Conservation (phyloP, 2,329 filamentous ascomycete species). For the Sphaceloma murrayae region DNA sequence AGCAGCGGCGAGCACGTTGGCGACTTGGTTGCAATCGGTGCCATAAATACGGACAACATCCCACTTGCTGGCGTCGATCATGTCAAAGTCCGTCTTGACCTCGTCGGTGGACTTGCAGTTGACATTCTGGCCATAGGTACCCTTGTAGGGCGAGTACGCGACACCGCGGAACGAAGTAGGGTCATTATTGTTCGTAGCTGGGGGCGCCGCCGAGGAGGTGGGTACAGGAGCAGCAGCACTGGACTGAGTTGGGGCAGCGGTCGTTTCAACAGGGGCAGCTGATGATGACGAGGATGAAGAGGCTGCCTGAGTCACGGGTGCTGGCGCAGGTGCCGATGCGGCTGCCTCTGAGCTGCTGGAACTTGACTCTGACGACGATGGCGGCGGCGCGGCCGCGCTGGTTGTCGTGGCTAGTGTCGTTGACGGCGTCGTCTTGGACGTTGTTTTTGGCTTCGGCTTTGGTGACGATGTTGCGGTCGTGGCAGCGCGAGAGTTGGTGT, state of each 20-base stretch:
- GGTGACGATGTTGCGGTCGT: slow-evolving; percentile 18
- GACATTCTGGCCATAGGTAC: slow-evolving; percentile 25
- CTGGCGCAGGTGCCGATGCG: no score
- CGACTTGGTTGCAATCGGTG: slow-evolving; percentile 65
- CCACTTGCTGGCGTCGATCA: slow-evolving; percentile 48
- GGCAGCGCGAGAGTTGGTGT: slow-evolving; percentile 21
- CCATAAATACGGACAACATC: slow-evolving; percentile 67
- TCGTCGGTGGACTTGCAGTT: slow-evolving; percentile 57
- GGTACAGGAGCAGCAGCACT: slow-evolving; percentile 20
- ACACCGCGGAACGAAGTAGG: slow-evolving; percentile 36
- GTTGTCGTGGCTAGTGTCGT: slow-evolving; percentile 6
- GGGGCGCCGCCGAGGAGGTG: slow-evolving; percentile 23
- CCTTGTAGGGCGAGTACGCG: slow-evolving; percentile 50
- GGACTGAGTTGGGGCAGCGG: slow-evolving; percentile 19
- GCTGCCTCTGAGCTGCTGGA: slow-evolving; percentile 28
- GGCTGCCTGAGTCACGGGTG: no score
- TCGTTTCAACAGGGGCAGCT: no score
- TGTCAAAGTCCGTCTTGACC: slow-evolving; percentile 55
- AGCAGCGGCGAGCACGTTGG: slow-evolving; percentile 52
- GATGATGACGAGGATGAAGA: slow-evolving; percentile 3
- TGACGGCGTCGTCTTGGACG: slow-evolving; percentile 8
- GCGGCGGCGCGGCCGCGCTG: slow-evolving; percentile 15
- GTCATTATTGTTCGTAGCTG: slow-evolving; percentile 21
- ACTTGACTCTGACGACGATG: slow-evolving; percentile 14
- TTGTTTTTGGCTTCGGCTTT: slow-evolving; percentile 16